Evolutionary conservation across 2,329 filamentous ascomycete species (phyloP).

Genomic region (Fusarium oxysporum): DNA sequence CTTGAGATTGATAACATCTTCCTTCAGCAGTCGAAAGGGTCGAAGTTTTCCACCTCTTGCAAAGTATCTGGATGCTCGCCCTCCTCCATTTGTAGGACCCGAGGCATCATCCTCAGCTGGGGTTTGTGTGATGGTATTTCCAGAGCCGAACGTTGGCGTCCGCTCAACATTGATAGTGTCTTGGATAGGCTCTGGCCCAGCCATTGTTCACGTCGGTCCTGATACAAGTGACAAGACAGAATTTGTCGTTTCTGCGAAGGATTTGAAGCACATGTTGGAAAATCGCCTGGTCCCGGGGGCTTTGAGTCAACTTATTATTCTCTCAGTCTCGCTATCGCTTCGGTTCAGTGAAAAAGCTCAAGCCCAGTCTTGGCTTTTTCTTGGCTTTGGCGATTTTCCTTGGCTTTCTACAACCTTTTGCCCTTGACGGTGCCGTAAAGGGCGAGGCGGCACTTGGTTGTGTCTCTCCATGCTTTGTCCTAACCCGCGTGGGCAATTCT

Average conservation of each 20-base stretch:
- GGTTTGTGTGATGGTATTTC: constrained; percentile 13
- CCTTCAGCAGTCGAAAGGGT: constrained; percentile 64
- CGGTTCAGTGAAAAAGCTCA: not conserved
- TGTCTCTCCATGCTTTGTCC: not conserved
- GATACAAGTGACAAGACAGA: not conserved
- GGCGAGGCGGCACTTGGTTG: not conserved
- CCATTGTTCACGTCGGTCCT: constrained; percentile 14
- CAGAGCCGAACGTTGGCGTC: constrained; percentile 17
- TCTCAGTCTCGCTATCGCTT: not conserved
- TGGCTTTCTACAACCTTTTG: constrained; percentile 3
- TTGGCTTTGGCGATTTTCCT: constrained; percentile 22
- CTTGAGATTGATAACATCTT: constrained; percentile 61
- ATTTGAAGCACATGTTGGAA: constrained; percentile 11
- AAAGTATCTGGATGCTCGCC: constrained; percentile 40
- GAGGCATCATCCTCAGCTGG: not conserved
- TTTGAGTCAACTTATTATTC: constrained; percentile 12
- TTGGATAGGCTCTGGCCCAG: not conserved
- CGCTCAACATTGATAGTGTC: constrained; percentile 19
- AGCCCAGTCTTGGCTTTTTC: constrained; percentile 11
- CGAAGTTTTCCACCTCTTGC: constrained; percentile 57
- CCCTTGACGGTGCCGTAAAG: constrained; percentile 6
- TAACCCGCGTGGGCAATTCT: constrained; percentile 32
- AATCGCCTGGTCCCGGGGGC: not conserved
- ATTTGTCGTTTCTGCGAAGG: not conserved
- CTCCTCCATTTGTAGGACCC: not conserved